A percentile compares a stretch with the other conserved stretches of the same genome.
Conservation (phyloP, 208 protist species). For the Naegleria lovaniensis region DNA sequence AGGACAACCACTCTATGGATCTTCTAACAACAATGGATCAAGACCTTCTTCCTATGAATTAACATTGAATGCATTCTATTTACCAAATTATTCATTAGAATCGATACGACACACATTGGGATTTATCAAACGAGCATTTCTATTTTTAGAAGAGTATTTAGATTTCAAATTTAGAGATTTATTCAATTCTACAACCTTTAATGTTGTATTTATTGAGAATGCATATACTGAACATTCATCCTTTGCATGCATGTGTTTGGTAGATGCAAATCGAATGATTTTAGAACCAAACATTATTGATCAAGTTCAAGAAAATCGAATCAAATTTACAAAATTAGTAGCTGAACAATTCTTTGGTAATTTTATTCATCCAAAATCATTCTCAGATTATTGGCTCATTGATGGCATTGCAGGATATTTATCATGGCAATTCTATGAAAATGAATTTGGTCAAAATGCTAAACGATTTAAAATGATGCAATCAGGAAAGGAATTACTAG, state of each 20-base stretch:
- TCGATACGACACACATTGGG: neutral
- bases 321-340: neutral
- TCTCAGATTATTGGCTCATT: slow-evolving; percentile 14
- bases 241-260: neutral
- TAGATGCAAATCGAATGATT: neutral
- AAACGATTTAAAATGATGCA: neutral
- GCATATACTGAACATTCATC: neutral
- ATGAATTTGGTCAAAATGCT: slow-evolving; percentile 22
- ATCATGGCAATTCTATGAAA: neutral
- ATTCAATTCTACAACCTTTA: neutral
- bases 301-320: neutral
- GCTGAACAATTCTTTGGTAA: slow-evolving; percentile 21
- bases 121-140: neutral
- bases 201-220: neutral
- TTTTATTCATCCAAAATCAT: slow-evolving; percentile 10
- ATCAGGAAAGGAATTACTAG: neutral
- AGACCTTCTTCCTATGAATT: neutral
- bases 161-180: neutral
- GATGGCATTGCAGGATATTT: slow-evolving; percentile 11
- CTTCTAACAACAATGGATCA: neutral
- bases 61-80: neutral
- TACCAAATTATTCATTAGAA: neutral
- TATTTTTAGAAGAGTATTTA: slow-evolving; percentile 20
- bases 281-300: slow-evolving; percentile 6
- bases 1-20: too few species aligned